Evolutionary conservation across 306 rosid species (phyloP).

Genomic region (Abrus pulchellus): DNA sequence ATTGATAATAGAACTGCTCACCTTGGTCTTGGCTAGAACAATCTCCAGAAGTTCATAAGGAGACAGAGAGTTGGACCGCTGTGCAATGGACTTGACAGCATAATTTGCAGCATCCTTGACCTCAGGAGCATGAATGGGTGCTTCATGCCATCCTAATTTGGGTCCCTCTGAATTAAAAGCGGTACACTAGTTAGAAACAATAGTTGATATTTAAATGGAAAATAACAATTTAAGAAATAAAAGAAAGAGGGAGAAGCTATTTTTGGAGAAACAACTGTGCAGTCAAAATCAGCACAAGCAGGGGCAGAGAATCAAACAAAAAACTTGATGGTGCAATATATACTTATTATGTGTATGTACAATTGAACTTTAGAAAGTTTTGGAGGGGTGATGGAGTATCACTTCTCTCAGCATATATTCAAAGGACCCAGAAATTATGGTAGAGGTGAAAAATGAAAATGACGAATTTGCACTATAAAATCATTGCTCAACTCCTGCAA

Average conservation of each 20-base stretch:
- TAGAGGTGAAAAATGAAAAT: no score
- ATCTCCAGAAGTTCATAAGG: slow-evolving; percentile 55
- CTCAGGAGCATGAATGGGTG: slow-evolving; percentile 51
- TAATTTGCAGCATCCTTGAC: slow-evolving; percentile 62
- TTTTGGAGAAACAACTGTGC: no score
- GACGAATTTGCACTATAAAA: no score
- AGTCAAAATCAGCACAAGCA: no score
- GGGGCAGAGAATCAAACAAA: no score
- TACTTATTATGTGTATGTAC: no score
- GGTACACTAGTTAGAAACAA: slow-evolving; percentile 31
- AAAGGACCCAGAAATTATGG: no score
- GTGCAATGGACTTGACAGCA: slow-evolving; percentile 51
- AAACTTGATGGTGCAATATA: no score
- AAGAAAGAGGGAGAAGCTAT: background rate
- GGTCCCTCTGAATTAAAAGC: slow-evolving; percentile 46
- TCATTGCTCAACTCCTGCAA: no score
- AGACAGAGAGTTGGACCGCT: slow-evolving; percentile 49
- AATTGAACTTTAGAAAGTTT: no score
- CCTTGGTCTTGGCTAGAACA: slow-evolving; percentile 60
- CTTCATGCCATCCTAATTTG: slow-evolving; percentile 50
- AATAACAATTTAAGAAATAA: background rate
- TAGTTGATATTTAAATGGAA: background rate
- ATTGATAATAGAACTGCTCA: slow-evolving; percentile 1
- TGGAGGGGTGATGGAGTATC: no score
- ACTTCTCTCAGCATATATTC: no score